A percentile compares a stretch with the other conserved stretches of the same genome.
Conservation (phyloP, 1,139 yeast genomes). For the Lizanozyma gosingica region DNA sequence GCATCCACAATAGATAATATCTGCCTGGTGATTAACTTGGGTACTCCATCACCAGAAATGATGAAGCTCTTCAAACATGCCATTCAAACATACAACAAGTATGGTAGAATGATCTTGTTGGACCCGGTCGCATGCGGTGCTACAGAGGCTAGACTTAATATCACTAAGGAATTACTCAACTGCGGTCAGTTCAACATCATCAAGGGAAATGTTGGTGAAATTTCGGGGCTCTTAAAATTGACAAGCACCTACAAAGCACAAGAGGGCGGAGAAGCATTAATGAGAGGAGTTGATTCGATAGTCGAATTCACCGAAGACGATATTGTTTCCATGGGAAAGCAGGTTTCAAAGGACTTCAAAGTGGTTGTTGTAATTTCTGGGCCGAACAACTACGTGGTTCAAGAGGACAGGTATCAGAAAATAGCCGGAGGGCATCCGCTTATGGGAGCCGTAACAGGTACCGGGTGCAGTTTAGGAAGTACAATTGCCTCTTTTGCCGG, state of each 20-base stretch:
- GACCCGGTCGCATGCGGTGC: conserved; percentile 97
- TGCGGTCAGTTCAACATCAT: conserved; percentile 59
- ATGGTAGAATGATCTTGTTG: conserved; percentile 56
- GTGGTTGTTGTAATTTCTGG: conserved; percentile 69
- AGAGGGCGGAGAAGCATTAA: conserved; percentile 30
- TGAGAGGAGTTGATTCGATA: conserved; percentile 72
- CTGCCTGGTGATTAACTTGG: conserved; percentile 64
- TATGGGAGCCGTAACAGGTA: conserved; percentile 76
- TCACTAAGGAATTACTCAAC: conserved; percentile 43
- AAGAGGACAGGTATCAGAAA: conserved; percentile 5
- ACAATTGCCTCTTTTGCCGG: conserved; percentile 55
- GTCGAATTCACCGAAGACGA: conserved; percentile 23
- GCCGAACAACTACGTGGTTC: conserved; percentile 19
- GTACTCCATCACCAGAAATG: conserved; percentile 49
- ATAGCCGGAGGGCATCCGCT: conserved; percentile 55
- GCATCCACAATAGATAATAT: conserved; percentile 43
- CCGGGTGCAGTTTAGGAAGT: conserved; percentile 83
- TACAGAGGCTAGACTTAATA: conserved; percentile 44
- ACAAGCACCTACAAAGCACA: conserved; percentile 23
- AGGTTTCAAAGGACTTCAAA: conserved; percentile 46
- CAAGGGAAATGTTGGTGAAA: conserved; percentile 87
- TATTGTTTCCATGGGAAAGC: conserved; percentile 23
- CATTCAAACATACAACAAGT: conserved; percentile 45
- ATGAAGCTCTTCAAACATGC: conserved; percentile 45
- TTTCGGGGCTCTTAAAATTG: conserved; percentile 35